phyloP scores from a whole-genome alignment of 257 asterid species.

The Plectranthus barbatus region DNA sequence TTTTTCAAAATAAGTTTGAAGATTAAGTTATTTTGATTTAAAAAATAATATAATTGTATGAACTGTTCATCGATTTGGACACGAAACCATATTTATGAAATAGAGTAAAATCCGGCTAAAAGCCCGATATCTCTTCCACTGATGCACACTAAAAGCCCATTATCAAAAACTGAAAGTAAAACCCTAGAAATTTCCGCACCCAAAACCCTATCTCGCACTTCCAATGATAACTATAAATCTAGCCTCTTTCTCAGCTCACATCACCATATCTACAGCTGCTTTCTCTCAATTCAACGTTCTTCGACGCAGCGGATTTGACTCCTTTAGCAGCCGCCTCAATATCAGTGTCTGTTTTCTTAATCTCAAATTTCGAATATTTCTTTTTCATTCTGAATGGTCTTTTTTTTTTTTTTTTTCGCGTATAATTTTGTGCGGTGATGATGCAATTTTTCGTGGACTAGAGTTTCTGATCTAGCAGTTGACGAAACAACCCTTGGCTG shows the following conservation, averaged over 20 bases:
- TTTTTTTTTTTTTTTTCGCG: no score
- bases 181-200: conserved; percentile 13
- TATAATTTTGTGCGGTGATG: conserved; percentile 35
- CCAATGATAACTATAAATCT: conserved; percentile 9
- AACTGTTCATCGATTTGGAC: no score
- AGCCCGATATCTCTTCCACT: background rate
- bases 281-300: background rate
- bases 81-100: no score
- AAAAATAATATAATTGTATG: no score
- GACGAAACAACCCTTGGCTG: conserved; percentile 75
- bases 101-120: background rate
- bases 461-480: conserved; percentile 60
- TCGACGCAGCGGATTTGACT: no score
- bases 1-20: no score
- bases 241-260: background rate
- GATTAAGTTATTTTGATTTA: no score
- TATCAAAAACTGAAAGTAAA: background rate
- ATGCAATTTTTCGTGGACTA: conserved; percentile 44
- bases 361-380: no score
- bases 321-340: no score
- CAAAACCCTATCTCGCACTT: conserved; percentile 6
- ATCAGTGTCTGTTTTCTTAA: no score
- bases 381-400: no score
- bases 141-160: background rate
- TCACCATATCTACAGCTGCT: background rate